Base-by-base conservation (phyloP, 2,329 filamentous ascomycete species). In the Xylaria sp. region DNA sequence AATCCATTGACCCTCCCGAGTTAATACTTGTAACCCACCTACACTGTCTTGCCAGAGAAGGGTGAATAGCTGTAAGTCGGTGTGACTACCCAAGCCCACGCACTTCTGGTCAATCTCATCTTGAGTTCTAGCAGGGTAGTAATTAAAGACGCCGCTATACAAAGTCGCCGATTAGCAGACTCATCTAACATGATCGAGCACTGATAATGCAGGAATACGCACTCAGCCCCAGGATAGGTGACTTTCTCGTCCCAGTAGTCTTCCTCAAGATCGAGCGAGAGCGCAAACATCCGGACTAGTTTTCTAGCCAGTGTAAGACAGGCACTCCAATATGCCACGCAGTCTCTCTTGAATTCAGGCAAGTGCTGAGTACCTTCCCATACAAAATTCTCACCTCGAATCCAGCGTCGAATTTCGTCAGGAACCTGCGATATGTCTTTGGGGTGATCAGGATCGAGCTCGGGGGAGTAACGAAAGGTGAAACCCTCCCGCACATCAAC, bases 181-280 rank as follows among this genome's bases (percentile, higher is more conserved):
- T 38, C 26, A 10, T 17, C 36, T 20, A 46, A 57, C 15, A 42
- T 20, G 28, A 59, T 38, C 2, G 20, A 10, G 28, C 13, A 11
- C 6, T 11, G 38, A 38, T 13, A 28, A 56, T 46, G 42, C 6
- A n/a, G 42, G 46, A 53, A 44, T 63, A 11, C 67, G 49, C 20
- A 71, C 69, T 80, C 77, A 7, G 80, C 81, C 40, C 82, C 87
- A 0, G 88, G 88, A 70, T 86, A 83, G 0, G 81, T 83, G 20
- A 84, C 83, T 62, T 87, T 84, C 3, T 78, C 77, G 68, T 89
- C 87, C 73, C 89, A 89, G 63, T 85, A 85, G 40, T 82, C 74
- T 72, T 90, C 87, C 0, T 83, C 80, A 3, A 89, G 78, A 11
- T 83, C 82, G 2, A 90, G 80, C 4, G 83, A 84, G 2, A 90